These are phyloP conservation scores for Ampelomyces quisqualis DNA, from an alignment of 2,329 filamentous ascomycete species.

Conservation along the genomic window DNA sequence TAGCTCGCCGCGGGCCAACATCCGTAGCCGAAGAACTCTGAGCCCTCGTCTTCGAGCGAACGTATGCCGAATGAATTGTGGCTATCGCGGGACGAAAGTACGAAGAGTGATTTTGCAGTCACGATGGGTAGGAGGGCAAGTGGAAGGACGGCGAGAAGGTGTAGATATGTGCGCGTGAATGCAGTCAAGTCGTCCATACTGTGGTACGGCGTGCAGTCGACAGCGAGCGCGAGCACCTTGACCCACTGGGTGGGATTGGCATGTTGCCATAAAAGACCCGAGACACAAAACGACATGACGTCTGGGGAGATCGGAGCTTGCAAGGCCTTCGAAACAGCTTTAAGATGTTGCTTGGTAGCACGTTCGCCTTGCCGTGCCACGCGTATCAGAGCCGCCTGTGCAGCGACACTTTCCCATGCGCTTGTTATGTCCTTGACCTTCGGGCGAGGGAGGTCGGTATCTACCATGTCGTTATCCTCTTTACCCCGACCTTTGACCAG, in stretches of 20 bases:
- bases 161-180: constrained; percentile 46
- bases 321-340: constrained; percentile 35
- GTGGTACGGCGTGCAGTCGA: constrained; percentile 47
- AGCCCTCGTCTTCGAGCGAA: constrained; percentile 47
- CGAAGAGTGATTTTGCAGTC: constrained; percentile 39
- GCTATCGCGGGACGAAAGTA: constrained; percentile 44
- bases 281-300: constrained; percentile 47
- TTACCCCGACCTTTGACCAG: constrained; percentile 34
- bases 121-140: constrained; percentile 34
- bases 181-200: constrained; percentile 43
- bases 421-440: constrained; percentile 27
- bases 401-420: constrained; percentile 29
- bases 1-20: constrained; percentile 51
- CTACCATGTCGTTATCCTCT: constrained; percentile 40
- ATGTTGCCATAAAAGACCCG: constrained; percentile 41
- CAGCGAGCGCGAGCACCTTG: constrained; percentile 42
- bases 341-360: constrained; percentile 37
- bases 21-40: constrained; percentile 53
- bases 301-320: constrained; percentile 38
- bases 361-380: constrained; percentile 16
- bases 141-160: constrained; percentile 47
- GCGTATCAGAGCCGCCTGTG: constrained; percentile 32
- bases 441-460: constrained; percentile 31
- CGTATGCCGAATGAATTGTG: constrained; percentile 54
- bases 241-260: constrained; percentile 34